phyloP scores from a whole-genome alignment of 139 green algal genomes.

The Coelastrella sp. region DNA sequence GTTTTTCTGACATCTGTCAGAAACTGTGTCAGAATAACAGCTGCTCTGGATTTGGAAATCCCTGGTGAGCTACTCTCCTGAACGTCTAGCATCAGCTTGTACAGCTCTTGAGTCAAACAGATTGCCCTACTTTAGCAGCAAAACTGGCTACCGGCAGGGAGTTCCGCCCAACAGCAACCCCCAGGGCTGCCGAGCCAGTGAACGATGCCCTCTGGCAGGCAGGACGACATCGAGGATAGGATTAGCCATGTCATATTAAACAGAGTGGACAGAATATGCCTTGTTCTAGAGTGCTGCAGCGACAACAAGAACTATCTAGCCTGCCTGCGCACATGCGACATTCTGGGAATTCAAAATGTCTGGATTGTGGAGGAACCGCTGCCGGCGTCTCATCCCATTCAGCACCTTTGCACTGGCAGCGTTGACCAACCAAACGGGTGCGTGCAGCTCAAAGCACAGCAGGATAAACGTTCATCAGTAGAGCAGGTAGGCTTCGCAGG shows the following conservation, averaged over 20 bases:
- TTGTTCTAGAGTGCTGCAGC: conserved; percentile 62
- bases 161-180: too few species aligned
- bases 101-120: too few species aligned
- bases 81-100: too few species aligned
- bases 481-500: conserved; percentile 13
- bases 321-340: conserved; percentile 54
- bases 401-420: too few species aligned
- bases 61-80: too few species aligned
- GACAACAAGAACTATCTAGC: conserved; percentile 67
- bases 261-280: conserved; percentile 55
- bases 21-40: too few species aligned
- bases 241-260: conserved; percentile 15
- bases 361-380: conserved; percentile 55
- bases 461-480: conserved; percentile 8
- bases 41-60: too few species aligned
- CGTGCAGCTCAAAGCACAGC: conserved; percentile 13
- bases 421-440: conserved; percentile 18
- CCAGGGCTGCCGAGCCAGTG: not conserved
- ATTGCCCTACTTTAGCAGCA: too few species aligned
- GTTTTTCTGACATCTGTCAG: too few species aligned
- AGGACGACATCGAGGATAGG: not conserved
- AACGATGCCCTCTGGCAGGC: conserved; percentile 1
- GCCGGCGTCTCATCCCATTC: not conserved
- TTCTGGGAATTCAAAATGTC: conserved; percentile 60
- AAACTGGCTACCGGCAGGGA: too few species aligned